phyloP scores from a whole-genome alignment of 306 rosid species.

The Cicer chorassanicum region DNA sequence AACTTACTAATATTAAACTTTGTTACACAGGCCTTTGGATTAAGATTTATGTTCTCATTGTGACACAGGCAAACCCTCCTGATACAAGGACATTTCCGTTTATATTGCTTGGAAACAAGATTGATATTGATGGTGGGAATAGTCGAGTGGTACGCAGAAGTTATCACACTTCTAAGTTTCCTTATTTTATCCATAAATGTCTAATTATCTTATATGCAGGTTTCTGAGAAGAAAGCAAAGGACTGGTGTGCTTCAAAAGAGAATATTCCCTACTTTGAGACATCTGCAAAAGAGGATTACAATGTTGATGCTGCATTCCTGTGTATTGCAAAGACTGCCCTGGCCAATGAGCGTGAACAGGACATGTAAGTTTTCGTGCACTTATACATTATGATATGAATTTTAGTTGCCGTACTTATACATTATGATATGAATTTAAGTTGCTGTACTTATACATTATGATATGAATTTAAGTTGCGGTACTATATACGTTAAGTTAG shows the following conservation, averaged over 20 bases:
- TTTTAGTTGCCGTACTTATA: background rate
- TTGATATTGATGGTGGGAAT: slow-evolving; percentile 96
- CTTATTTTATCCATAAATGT: slow-evolving; percentile 30
- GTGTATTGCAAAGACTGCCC: slow-evolving; percentile 87
- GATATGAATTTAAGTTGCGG: background rate
- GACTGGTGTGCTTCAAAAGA: slow-evolving; percentile 94
- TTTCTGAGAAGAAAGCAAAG: slow-evolving; percentile 94
- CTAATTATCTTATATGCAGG: slow-evolving; percentile 59
- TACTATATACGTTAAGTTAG: slow-evolving; percentile 12
- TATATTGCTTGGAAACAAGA: slow-evolving; percentile 94
- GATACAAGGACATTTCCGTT: slow-evolving; percentile 80
- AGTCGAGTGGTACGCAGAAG: slow-evolving; percentile 89
- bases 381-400: slow-evolving; percentile 26
- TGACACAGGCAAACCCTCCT: slow-evolving; percentile 77
- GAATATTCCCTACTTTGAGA: slow-evolving; percentile 88
- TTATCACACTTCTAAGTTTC: slow-evolving; percentile 7
- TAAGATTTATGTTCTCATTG: slow-evolving; percentile 37
- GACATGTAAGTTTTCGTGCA: slow-evolving; percentile 77
- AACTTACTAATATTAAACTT: slow-evolving; percentile 13
- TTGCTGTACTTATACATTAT: background rate
- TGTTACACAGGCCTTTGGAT: slow-evolving; percentile 17
- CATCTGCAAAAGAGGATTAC: slow-evolving; percentile 93
- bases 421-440: slow-evolving; percentile 13
- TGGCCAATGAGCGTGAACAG: slow-evolving; percentile 79
- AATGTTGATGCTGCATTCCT: slow-evolving; percentile 90